Percentiles rank a stretch among this genome's conserved stretches.
Conservation (phyloP, 1,284 basidiomycete species). For the Melampsora larici-populina region DNA sequence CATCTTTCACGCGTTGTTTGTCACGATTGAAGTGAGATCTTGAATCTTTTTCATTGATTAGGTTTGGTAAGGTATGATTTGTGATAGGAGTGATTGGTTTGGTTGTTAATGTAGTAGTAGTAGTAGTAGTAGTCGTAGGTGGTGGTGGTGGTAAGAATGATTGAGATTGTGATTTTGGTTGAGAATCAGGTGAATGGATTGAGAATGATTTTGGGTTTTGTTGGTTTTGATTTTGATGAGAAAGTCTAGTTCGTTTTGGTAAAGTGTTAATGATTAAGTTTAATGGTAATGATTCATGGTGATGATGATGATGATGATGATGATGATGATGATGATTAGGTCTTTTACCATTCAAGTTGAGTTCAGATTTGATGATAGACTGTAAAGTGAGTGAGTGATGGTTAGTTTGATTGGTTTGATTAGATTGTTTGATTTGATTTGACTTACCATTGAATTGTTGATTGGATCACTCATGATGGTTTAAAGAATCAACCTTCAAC, state of each 20-base stretch:
- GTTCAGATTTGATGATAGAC: background rate
- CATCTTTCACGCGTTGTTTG: slow-evolving; percentile 22
- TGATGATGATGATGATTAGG: background rate
- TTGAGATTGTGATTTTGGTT: slow-evolving; percentile 6
- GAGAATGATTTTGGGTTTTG: background rate
- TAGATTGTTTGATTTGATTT: too few species aligned
- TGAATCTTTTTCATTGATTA: background rate
- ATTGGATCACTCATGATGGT: too few species aligned
- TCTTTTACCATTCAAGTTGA: background rate
- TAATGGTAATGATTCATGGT: background rate
- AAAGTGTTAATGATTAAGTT: background rate
- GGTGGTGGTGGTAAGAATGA: background rate
- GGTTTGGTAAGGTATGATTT: background rate
- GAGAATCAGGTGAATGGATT: background rate
- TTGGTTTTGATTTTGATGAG: background rate
- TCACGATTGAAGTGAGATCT: slow-evolving; percentile 7
- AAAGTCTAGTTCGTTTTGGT: background rate
- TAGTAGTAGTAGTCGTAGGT: too few species aligned
- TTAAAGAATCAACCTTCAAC: too few species aligned
- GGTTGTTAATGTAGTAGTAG: too few species aligned
- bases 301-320: background rate
- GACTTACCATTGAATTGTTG: too few species aligned
- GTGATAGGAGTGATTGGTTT: background rate
- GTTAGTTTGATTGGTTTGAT: too few species aligned
- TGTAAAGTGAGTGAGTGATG: too few species aligned